Evolutionary conservation across 2,329 filamentous ascomycete species (phyloP).

Genomic region (Ophiostoma australiae): DNA sequence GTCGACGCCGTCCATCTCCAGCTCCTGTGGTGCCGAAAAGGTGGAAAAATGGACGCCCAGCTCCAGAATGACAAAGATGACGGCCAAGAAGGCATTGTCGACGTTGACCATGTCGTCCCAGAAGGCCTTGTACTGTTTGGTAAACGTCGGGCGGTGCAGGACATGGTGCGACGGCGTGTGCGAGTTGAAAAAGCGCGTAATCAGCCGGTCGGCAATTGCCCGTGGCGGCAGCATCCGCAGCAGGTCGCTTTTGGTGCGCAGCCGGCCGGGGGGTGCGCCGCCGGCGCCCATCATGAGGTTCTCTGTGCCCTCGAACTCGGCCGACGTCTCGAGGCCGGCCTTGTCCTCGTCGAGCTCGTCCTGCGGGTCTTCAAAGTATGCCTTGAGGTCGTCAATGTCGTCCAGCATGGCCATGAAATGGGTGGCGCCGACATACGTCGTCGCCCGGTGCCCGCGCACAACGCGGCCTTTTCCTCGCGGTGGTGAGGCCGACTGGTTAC

Average conservation of each 20-base stretch:
- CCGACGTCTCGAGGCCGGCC: constrained; percentile 31
- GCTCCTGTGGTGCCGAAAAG: constrained; percentile 42
- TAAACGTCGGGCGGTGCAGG: constrained; percentile 45
- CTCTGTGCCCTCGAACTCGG: constrained; percentile 35
- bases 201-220: constrained; percentile 45
- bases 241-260: constrained; percentile 43
- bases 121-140: constrained; percentile 29
- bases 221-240: constrained; percentile 46
- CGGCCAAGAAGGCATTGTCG: constrained; percentile 32
- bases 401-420: constrained; percentile 58
- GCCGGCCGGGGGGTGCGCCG: constrained; percentile 31
- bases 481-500: background rate
- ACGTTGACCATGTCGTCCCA: constrained; percentile 30
- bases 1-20: constrained; percentile 41
- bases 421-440: constrained; percentile 54
- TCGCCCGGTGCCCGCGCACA: constrained; percentile 40
- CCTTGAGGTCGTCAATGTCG: constrained; percentile 57
- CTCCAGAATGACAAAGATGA: constrained; percentile 34
- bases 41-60: constrained; percentile 41
- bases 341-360: constrained; percentile 35
- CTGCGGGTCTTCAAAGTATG: constrained; percentile 50
- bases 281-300: constrained; percentile 37
- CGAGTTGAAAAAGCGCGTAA: constrained; percentile 51
- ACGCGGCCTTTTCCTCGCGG: constrained; percentile 37
- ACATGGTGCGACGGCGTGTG: constrained; percentile 48